Conservation (phyloP, 257 asterid genomes). For the Solanum commersonii region DNA sequence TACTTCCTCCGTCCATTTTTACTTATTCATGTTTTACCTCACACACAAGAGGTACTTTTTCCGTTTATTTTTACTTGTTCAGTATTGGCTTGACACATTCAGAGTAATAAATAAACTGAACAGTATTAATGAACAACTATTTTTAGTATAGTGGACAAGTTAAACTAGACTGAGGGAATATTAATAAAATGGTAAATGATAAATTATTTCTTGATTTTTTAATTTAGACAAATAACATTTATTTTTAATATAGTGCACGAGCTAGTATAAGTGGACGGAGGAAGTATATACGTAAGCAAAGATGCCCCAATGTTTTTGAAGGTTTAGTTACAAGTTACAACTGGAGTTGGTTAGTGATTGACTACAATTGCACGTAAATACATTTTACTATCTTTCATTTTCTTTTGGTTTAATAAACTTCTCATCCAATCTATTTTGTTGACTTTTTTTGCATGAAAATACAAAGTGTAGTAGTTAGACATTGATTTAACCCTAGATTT, state of each 20-base stretch:
- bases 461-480: conserved; percentile 40
- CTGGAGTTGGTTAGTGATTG: neutral
- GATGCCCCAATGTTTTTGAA: neutral
- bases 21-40: neutral
- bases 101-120: neutral
- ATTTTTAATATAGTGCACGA: neutral
- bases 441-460: conserved; percentile 42
- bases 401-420: neutral
- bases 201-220: neutral
- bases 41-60: neutral
- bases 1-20: neutral
- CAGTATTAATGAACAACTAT: neutral
- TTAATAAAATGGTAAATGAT: neutral
- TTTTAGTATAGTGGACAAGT: neutral
- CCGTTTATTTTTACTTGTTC: no score
- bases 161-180: neutral
- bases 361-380: neutral
- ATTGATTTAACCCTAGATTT: neutral
- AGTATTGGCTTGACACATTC: neutral
- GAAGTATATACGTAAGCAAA: conserved; percentile 2
- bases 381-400: neutral
- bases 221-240: neutral
- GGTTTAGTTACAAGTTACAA: conserved; percentile 41
- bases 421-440: conserved; percentile 16
- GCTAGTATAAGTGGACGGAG: neutral